Evolutionary conservation across 768 basidiomycete species (phyloP).

Genomic region (Cantharellus anzutake): DNA sequence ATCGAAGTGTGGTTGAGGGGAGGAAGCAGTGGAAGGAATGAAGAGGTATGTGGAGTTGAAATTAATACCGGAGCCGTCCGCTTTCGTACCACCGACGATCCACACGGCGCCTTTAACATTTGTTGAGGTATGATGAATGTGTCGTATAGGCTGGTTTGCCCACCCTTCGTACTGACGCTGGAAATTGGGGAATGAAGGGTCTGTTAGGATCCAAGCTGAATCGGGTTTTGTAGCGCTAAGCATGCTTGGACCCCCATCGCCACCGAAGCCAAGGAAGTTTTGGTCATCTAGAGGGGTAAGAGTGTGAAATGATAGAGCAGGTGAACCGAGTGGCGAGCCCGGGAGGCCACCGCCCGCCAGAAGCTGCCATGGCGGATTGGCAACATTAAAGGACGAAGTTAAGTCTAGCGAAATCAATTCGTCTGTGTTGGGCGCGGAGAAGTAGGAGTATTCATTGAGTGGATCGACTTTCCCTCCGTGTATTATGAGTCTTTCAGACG

Average conservation of each 20-base stretch:
- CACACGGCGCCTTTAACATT: conserved; percentile 34
- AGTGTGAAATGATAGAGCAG: conserved; percentile 62
- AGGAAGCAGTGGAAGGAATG: conserved; percentile 26
- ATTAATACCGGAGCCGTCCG: conserved; percentile 52
- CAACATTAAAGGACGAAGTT: conserved; percentile 33
- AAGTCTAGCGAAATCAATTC: conserved; percentile 57
- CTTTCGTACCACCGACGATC: conserved; percentile 61
- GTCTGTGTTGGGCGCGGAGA: conserved; percentile 49
- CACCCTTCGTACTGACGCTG: conserved; percentile 29
- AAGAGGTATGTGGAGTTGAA: conserved; percentile 52
- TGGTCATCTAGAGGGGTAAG: conserved; percentile 43
- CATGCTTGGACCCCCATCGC: conserved; percentile 38
- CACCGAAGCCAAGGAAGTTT: conserved; percentile 50
- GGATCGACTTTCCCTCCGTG: conserved; percentile 70
- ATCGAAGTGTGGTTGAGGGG: conserved; percentile 33
- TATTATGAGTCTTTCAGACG: conserved; percentile 42
- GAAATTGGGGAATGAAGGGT: conserved; percentile 21
- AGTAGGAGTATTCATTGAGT: conserved; percentile 48
- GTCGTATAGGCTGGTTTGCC: conserved; percentile 49
- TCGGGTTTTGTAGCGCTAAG: conserved; percentile 35
- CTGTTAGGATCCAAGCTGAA: conserved; percentile 37
- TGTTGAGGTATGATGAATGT: conserved; percentile 55
- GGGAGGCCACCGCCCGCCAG: conserved; percentile 29
- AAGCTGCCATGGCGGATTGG: conserved; percentile 50
- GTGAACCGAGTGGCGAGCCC: conserved; percentile 18